Evolutionary conservation across 352 stramenopile genomes (phyloP), one percentile per base, ranked within the genome.

Genomic region (Thraustochytrium striatum): DNA sequence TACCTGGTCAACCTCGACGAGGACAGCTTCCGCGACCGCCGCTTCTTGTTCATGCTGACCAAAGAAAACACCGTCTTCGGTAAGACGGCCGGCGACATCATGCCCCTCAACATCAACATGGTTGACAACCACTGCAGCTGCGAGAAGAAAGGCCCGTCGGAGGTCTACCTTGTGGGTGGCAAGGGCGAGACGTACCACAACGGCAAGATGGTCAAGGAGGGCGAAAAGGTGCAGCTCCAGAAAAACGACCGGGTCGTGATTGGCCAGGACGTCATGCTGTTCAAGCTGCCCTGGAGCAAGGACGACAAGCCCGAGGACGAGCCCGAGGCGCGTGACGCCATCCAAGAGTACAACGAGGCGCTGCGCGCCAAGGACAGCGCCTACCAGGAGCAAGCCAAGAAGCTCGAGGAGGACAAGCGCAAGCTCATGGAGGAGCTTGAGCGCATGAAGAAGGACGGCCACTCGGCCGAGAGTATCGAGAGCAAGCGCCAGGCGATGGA

Each of bases 1-100:
- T 94, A 96, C 82, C 87, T 97, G 9, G 91, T 97, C 79, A 97
- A 97, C 81, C 75, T 97, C 38, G 92, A 97, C 78, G 92, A 97
- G 47, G 92, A 97, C 72, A 90, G 90, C 25, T 97, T 97, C 81
- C 88, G 92, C 13, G 93, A 90, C 30, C 88, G 92, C 79, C 90
- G 92, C 32, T 96, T 97, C 81, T 92, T 97, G 88, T 96, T 95
- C 80, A 69, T 96, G 19, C 82, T 97, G 53, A 82, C 89, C 32
- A 88, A 91, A 32, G 82, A 81, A 19, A 25, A 59, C 2, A 88
- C 85, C 13, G 41, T 83, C 35, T 89, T 91, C 81, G 87, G 87
- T 41, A 72, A 87, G 8, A 57, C n/a, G 21, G 87, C 90, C n/a
- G 90, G 90, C 21, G 91, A 97, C 78, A 95, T 97, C 84, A 90